These are phyloP conservation scores for Fusarium xylarioides DNA, from an alignment of 2,329 filamentous ascomycete genomes.

Conservation along the genomic window DNA sequence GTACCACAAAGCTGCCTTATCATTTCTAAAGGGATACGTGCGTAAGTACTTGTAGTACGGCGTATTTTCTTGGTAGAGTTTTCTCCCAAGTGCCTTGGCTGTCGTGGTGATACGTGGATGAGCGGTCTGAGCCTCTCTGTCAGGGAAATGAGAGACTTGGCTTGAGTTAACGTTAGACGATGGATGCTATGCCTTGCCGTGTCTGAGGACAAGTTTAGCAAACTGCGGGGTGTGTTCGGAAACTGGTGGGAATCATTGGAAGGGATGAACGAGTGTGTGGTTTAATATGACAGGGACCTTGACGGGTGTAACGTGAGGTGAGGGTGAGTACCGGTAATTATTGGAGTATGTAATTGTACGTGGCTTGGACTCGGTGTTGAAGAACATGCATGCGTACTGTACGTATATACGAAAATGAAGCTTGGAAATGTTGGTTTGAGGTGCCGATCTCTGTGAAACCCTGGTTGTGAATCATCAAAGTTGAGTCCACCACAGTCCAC, in stretches of 20 bases:
- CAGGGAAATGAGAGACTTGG: conserved; percentile 17
- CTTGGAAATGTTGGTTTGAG: conserved; percentile 2
- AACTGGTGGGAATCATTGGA: background rate
- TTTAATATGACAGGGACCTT: background rate
- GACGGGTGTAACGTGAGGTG: conserved; percentile 1
- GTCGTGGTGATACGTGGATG: conserved; percentile 20
- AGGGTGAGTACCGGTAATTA: background rate
- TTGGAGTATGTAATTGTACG: background rate
- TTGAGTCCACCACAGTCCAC: background rate
- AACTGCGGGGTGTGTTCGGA: background rate
- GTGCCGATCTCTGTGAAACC: conserved; percentile 19
- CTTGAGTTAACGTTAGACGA: background rate
- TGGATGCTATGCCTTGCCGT: conserved; percentile 6
- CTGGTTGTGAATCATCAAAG: conserved; percentile 15
- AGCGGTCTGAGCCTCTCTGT: conserved; percentile 25
- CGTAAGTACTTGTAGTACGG: background rate
- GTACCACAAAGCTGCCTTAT: too few relatives aligned
- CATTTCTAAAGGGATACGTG: too few relatives aligned
- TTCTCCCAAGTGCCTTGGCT: background rate
- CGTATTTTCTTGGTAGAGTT: conserved; percentile 8
- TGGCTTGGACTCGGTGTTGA: background rate
- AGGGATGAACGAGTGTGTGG: background rate
- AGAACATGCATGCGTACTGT: background rate
- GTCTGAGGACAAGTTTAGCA: background rate
- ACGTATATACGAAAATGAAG: conserved; percentile 21